phyloP scores from a whole-genome alignment of 2,329 filamentous ascomycete genomes.

The Lanzia echinophila region DNA sequence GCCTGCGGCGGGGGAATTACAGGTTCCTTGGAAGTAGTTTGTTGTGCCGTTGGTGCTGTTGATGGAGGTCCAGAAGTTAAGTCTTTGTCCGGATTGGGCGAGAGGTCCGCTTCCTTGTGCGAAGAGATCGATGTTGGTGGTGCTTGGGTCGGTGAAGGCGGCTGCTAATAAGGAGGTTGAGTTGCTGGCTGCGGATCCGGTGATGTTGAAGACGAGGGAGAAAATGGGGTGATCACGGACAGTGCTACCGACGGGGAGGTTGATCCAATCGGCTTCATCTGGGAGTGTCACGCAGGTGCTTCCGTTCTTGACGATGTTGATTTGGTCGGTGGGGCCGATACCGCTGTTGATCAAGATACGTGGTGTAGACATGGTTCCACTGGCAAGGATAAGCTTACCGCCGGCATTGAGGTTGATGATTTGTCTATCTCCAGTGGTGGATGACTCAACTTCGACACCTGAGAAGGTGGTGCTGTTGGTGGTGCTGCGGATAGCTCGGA shows the following conservation, averaged over 20 bases:
- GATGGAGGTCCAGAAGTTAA: constrained; percentile 8
- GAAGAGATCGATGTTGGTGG: constrained; percentile 29
- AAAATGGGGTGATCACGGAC: constrained; percentile 51
- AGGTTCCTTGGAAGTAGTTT: constrained; percentile 9
- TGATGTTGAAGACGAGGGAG: constrained; percentile 19
- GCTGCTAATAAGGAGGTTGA: background rate
- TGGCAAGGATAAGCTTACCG: constrained; percentile 22
- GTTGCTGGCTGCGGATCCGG: constrained; percentile 1
- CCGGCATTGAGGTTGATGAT: constrained; percentile 28
- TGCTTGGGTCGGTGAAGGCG: constrained; percentile 40
- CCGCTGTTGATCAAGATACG: constrained; percentile 27
- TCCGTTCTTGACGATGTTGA: constrained; percentile 30
- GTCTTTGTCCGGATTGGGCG: constrained; percentile 2
- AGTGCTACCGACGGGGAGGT: constrained; percentile 53
- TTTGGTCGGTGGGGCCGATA: constrained; percentile 29
- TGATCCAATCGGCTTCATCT: constrained; percentile 43
- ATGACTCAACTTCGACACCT: constrained; percentile 47
- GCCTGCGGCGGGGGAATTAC: constrained; percentile 21
- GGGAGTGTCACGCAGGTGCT: constrained; percentile 35
- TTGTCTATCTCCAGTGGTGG: constrained; percentile 27
- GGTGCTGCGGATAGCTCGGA: constrained; percentile 50
- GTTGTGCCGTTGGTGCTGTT: constrained; percentile 2
- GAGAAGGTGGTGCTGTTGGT: constrained; percentile 49
- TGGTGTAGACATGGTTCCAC: constrained; percentile 21
- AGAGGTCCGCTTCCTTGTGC: background rate